A percentile compares a stretch with the other conserved stretches of the same genome.
phyloP scores from a whole-genome alignment of 2,329 filamentous ascomycete species.

The Pseudogymnoascus sp. region DNA sequence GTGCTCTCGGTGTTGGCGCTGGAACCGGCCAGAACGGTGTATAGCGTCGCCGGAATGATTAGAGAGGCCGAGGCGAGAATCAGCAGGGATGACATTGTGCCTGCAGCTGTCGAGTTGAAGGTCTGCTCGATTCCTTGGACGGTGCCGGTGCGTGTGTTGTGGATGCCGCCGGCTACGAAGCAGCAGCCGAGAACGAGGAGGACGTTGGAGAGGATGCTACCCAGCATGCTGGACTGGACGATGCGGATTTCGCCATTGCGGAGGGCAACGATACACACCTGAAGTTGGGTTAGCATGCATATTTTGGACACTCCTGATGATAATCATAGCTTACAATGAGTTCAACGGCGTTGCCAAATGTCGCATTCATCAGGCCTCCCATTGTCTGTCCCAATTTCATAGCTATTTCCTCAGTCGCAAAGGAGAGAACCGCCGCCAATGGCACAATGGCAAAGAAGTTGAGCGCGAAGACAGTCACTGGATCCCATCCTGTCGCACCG shows the following conservation, averaged over 20 bases:
- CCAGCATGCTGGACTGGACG: slow-evolving; percentile 96
- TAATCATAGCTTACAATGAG: slow-evolving; percentile 37
- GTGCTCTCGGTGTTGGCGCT: slow-evolving; percentile 40
- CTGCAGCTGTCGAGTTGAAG: slow-evolving; percentile 69
- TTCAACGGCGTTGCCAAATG: slow-evolving; percentile 45
- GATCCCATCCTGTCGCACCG: slow-evolving; percentile 40
- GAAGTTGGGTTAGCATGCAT: slow-evolving; percentile 11
- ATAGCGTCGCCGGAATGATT: slow-evolving; percentile 71
- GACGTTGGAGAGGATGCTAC: slow-evolving; percentile 89
- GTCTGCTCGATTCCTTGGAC: slow-evolving; percentile 52
- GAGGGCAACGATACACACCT: slow-evolving; percentile 90
- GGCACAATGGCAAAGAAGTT: slow-evolving; percentile 54
- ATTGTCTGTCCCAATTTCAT: slow-evolving; percentile 47
- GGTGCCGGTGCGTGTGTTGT: slow-evolving; percentile 47
- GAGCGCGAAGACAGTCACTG: slow-evolving; percentile 47
- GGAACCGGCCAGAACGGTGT: slow-evolving; percentile 49
- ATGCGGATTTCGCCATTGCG: slow-evolving; percentile 80
- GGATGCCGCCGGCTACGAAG: slow-evolving; percentile 65
- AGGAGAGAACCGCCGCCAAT: slow-evolving; percentile 44
- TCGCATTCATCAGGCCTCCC: slow-evolving; percentile 47
- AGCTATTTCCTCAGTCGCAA: slow-evolving; percentile 49
- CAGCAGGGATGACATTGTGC: slow-evolving; percentile 60
- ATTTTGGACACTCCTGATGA: slow-evolving; percentile 1
- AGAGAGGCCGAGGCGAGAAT: slow-evolving; percentile 60
- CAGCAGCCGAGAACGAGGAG: slow-evolving; percentile 78